Evolutionary conservation across 2,329 filamentous ascomycete species (phyloP).

Genomic region (Podosphaera fusca): DNA sequence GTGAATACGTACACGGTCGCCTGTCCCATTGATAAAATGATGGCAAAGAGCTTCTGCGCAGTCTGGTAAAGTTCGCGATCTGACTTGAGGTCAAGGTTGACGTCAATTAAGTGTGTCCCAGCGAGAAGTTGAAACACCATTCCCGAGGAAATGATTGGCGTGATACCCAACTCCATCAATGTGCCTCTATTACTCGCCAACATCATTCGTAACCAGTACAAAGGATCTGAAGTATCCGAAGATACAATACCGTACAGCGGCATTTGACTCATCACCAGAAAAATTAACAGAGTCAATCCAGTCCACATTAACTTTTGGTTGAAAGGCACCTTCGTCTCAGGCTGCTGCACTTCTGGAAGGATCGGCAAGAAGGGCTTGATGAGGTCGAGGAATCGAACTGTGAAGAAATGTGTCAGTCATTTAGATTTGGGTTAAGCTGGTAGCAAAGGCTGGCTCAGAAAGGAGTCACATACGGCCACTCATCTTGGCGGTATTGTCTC

Average conservation of each 20-base stretch:
- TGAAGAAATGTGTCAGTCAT: constrained; percentile 10
- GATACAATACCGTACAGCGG: constrained; percentile 97
- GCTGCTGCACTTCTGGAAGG: constrained; percentile 95
- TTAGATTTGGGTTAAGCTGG: background rate
- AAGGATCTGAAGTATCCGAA: constrained; percentile 88
- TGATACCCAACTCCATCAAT: constrained; percentile 89
- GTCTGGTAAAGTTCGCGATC: constrained; percentile 99
- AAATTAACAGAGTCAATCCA: constrained; percentile 83
- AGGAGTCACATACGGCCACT: constrained; percentile 19
- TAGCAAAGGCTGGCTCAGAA: background rate
- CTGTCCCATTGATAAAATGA: constrained; percentile 92
- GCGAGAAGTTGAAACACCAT: constrained; percentile 99
- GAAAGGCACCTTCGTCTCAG: constrained; percentile 96
- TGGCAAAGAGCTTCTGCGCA: constrained; percentile 94
- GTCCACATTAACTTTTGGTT: constrained; percentile 97
- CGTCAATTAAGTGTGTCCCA: constrained; percentile 97
- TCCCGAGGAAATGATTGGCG: constrained; percentile 96
- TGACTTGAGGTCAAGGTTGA: constrained; percentile 99
- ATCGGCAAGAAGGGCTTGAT: constrained; percentile 99
- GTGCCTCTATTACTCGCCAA: constrained; percentile 96
- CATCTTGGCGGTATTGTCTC: constrained; percentile 18
- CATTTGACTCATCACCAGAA: constrained; percentile 99
- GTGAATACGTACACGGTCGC: constrained; percentile 97
- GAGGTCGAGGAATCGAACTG: constrained; percentile 97
- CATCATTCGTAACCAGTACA: constrained; percentile 99